Evolutionary conservation across 148 eudicot genomes (phyloP).

Genomic region (Vaccinium darrowii): DNA sequence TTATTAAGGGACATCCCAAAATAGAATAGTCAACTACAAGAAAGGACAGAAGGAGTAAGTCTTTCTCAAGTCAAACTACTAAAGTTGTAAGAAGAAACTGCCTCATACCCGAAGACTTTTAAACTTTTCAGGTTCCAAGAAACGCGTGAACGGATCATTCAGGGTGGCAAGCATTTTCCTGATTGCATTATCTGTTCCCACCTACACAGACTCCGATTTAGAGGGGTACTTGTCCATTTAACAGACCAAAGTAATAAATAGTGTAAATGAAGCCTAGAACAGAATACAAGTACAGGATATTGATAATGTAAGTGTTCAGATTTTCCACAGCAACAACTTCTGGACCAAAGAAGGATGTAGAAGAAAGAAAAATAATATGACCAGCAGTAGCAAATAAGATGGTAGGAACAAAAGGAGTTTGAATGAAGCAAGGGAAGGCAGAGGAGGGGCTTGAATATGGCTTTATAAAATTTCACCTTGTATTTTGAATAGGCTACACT

Average conservation of each 20-base stretch:
- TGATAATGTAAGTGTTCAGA: not conserved
- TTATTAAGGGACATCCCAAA: too few relatives aligned
- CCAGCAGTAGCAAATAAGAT: not conserved
- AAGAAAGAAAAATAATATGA: not conserved
- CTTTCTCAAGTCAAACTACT: not conserved
- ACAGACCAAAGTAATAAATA: not conserved
- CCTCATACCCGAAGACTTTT: slow-evolving; percentile 73
- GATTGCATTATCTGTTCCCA: slow-evolving; percentile 44
- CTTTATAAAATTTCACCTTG: not conserved
- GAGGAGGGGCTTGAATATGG: not conserved
- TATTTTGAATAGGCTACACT: not conserved
- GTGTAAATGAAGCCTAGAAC: slow-evolving; percentile 11
- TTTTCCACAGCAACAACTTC: not conserved
- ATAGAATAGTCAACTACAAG: too few relatives aligned
- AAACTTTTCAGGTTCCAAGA: slow-evolving; percentile 88
- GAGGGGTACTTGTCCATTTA: not conserved
- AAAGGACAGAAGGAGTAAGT: not conserved
- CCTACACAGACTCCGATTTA: not conserved
- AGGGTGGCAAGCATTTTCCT: slow-evolving; percentile 67
- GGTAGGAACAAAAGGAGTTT: not conserved
- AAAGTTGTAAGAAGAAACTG: slow-evolving; percentile 20
- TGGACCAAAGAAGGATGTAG: not conserved
- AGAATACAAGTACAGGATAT: not conserved
- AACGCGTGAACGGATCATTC: slow-evolving; percentile 96
- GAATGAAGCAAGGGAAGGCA: not conserved